These are phyloP conservation scores for Hypholoma fasciculare DNA, from an alignment of 768 basidiomycete species.

Conservation along the genomic window DNA sequence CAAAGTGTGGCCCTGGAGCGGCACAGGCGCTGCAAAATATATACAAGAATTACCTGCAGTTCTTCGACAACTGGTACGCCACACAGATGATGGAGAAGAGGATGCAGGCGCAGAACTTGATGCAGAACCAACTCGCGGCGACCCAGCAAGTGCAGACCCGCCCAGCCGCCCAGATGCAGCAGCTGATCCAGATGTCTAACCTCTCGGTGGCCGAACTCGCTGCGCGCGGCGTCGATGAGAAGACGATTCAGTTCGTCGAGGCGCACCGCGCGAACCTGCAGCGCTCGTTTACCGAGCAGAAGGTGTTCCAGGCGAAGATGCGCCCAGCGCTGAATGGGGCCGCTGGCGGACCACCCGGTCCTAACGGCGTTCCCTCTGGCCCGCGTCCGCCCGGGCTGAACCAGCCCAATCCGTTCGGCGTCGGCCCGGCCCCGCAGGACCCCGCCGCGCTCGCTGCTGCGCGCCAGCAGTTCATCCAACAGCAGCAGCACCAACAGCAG, in stretches of 20 bases:
- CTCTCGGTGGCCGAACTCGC: conserved; percentile 52
- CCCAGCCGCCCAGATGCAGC: conserved; percentile 33
- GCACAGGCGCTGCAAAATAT: conserved; percentile 60
- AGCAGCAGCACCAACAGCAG: conserved; percentile 11
- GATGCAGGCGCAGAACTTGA: conserved; percentile 4
- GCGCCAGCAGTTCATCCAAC: conserved; percentile 1
- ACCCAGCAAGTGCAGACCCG: conserved; percentile 9
- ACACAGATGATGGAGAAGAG: conserved; percentile 34
- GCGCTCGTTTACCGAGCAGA: conserved; percentile 37
- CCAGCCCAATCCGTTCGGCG: neutral
- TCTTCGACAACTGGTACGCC: conserved; percentile 59
- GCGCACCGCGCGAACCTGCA: conserved; percentile 48
- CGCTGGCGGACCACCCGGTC: neutral
- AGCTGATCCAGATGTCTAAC: conserved; percentile 49
- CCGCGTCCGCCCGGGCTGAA: neutral
- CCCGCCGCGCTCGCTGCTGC: neutral
- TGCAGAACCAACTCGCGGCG: conserved; percentile 11
- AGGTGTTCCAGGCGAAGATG: conserved; percentile 30
- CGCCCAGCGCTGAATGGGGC: neutral
- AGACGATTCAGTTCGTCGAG: conserved; percentile 59
- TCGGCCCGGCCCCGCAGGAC: neutral
- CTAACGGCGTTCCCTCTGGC: neutral
- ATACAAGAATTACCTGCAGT: conserved; percentile 57
- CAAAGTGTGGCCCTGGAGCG: conserved; percentile 59
- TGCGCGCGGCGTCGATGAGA: conserved; percentile 44